Evolutionary conservation across 1,284 basidiomycete species (phyloP).

Genomic region (Rhodotorula sp.): DNA sequence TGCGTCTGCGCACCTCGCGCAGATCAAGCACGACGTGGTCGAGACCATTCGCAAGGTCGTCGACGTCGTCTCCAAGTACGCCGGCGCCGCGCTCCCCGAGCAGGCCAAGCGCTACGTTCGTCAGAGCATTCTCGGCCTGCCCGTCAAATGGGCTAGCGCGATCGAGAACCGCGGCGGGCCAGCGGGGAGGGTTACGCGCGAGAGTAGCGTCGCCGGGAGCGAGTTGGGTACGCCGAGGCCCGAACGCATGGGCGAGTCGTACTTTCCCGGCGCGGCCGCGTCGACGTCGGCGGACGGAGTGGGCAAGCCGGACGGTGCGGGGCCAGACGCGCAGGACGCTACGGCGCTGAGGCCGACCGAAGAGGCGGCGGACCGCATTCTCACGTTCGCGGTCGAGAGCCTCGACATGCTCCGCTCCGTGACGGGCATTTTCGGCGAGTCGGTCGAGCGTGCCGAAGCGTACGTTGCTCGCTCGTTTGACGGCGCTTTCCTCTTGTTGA

Average conservation of each 20-base stretch:
- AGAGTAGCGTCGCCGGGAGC: slow-evolving; percentile 18
- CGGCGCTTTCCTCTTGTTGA: not conserved
- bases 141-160: slow-evolving; percentile 71
- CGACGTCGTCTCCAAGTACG: slow-evolving; percentile 81
- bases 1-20: slow-evolving; percentile 66
- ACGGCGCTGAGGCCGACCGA: slow-evolving; percentile 57
- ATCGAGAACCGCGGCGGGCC: slow-evolving; percentile 28
- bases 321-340: slow-evolving; percentile 11
- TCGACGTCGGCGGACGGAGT: no score
- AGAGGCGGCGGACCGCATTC: slow-evolving; percentile 72
- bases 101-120: slow-evolving; percentile 74
- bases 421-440: slow-evolving; percentile 81
- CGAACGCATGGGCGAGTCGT: slow-evolving; percentile 27
- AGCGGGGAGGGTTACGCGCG: not conserved
- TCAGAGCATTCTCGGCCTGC: slow-evolving; percentile 76
- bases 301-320: not conserved
- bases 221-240: slow-evolving; percentile 26
- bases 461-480: slow-evolving; percentile 56
- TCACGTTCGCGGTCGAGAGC: slow-evolving; percentile 84
- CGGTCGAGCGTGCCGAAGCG: slow-evolving; percentile 81
- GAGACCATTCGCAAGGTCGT: slow-evolving; percentile 84
- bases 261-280: not conserved
- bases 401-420: slow-evolving; percentile 87
- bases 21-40: slow-evolving; percentile 78
- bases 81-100: slow-evolving; percentile 79